Conservation (phyloP, 495 filamentous ascomycete genomes). For the Hypoxylon fragiforme region DNA sequence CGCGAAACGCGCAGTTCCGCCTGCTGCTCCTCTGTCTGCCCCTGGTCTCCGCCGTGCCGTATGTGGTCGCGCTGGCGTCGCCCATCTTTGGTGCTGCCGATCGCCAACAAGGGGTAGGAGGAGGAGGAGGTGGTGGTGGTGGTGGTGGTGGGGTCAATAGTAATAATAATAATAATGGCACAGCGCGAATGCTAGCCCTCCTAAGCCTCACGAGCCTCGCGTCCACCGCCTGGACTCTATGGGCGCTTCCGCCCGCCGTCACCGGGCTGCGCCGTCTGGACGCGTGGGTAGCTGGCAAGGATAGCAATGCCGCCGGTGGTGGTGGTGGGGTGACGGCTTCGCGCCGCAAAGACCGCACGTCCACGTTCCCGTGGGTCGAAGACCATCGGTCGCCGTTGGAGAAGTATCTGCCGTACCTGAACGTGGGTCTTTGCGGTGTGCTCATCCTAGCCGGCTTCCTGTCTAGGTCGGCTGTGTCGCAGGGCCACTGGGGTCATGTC, state of each 20-base stretch:
- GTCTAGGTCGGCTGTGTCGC: constrained; percentile 19
- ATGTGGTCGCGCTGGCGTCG: constrained; percentile 53
- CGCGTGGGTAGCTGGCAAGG: constrained; percentile 10
- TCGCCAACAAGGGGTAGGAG: too few species aligned
- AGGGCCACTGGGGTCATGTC: constrained; percentile 18
- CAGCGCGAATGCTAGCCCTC: constrained; percentile 40
- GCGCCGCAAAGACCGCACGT: not conserved
- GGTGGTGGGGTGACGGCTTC: not conserved
- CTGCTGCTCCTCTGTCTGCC: constrained; percentile 62
- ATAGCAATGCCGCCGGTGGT: not conserved
- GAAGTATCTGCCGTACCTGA: constrained; percentile 53
- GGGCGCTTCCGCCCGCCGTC: constrained; percentile 41
- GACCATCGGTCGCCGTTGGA: constrained; percentile 42
- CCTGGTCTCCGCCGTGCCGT: constrained; percentile 52
- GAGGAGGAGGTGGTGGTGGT: not conserved
- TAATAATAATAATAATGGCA: not conserved
- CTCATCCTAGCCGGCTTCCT: constrained; percentile 41
- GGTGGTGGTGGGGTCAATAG: not conserved
- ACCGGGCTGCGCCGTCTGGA: constrained; percentile 48
- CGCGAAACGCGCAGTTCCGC: constrained; percentile 62
- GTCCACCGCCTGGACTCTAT: constrained; percentile 58
- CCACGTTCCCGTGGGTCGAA: constrained; percentile 8
- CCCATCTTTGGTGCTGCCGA: not conserved
- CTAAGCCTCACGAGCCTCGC: constrained; percentile 62
- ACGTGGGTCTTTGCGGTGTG: constrained; percentile 46